Conservation (phyloP, 768 basidiomycete species). For the Obba rivulosa region DNA sequence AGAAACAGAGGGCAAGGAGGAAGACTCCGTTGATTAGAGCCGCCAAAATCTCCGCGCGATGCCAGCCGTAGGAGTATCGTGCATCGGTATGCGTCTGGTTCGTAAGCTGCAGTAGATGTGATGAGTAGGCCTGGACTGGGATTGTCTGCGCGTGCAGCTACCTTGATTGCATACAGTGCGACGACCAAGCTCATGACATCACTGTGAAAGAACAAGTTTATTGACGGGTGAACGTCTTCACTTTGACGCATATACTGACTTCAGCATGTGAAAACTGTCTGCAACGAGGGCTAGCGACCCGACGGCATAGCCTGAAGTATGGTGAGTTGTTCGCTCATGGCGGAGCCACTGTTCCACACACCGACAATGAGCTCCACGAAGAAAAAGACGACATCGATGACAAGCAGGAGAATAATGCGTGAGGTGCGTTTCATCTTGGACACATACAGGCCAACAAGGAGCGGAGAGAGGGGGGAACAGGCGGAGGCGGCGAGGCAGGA, state of each 20-base stretch:
- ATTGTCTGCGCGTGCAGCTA: slow-evolving; percentile 16
- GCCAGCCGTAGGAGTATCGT: slow-evolving; percentile 98
- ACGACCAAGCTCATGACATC: slow-evolving; percentile 95
- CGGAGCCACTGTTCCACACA: slow-evolving; percentile 15
- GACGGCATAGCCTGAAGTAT: slow-evolving; percentile 77
- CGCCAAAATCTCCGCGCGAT: slow-evolving; percentile 93
- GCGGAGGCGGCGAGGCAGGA: slow-evolving; percentile 1
- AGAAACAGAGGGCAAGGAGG: slow-evolving; percentile 93
- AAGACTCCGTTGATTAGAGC: slow-evolving; percentile 97
- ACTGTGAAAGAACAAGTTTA: slow-evolving; percentile 38
- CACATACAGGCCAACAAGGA: slow-evolving; percentile 7
- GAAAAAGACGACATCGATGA: slow-evolving; percentile 85
- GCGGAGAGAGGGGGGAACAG: slow-evolving; percentile 6
- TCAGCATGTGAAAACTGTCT: slow-evolving; percentile 98
- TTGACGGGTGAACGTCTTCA: slow-evolving; percentile 2
- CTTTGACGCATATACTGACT: slow-evolving; percentile 46
- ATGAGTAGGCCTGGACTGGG: background rate
- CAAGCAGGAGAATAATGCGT: slow-evolving; percentile 69
- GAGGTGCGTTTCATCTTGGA: slow-evolving; percentile 58
- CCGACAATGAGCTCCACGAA: slow-evolving; percentile 81
- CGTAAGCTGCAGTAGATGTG: slow-evolving; percentile 47
- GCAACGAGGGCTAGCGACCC: slow-evolving; percentile 94
- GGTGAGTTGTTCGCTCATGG: background rate
- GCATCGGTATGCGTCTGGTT: slow-evolving; percentile 53
- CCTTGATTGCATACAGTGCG: slow-evolving; percentile 92